Evolutionary conservation across 2,329 filamentous ascomycete species (phyloP), one percentile per base, ranked within the genome.

Genomic region (Fusarium praegraminearum): DNA sequence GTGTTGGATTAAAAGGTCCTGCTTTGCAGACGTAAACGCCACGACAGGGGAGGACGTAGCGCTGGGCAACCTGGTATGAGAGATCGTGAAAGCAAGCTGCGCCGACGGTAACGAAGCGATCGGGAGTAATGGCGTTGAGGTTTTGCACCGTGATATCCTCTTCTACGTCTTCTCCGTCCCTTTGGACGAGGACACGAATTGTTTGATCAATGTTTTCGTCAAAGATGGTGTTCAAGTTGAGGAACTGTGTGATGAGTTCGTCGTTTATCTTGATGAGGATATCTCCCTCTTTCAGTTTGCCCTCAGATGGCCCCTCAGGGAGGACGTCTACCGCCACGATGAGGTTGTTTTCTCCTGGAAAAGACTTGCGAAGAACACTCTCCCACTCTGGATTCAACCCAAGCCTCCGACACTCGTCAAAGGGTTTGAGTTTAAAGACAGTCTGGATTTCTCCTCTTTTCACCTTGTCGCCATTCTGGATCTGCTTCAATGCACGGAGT

Each of bases 351-450:
- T 98, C 95, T 71, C 92, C 91, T 1, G 96, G 96, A 70, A 97
- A 97, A 12, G 88, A 85, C 69, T 92, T 89, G 20, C 96, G 90
- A 62, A 97, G 89, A 55, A 91, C 89, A 35, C 92, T 91, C 82
- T 99, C 96, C 90, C 93, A 96, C 45, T 93, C 87, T 0, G 93
- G 86, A 2, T 88, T 93, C 55, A 99, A 83, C 6, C 96, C 96
- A 7, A 99, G 84, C 58, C 96, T 88, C 55, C 95, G 90, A 79
- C 96, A 98, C 79, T 99, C 96, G 73, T 99, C 96, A 73, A 98
- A 99, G 0, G 96, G 93, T 79, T 98, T 98, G 60, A 99, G 87
- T 46, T 98, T 87, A 87, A 97, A 99, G 77, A 99, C 96, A 60
- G 93, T 97, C 80, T 99, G 96, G 43, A 99, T 97, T 20, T 96